Base-by-base conservation (phyloP, 2,329 filamentous ascomycete genomes). In the Fusarium redolens region DNA sequence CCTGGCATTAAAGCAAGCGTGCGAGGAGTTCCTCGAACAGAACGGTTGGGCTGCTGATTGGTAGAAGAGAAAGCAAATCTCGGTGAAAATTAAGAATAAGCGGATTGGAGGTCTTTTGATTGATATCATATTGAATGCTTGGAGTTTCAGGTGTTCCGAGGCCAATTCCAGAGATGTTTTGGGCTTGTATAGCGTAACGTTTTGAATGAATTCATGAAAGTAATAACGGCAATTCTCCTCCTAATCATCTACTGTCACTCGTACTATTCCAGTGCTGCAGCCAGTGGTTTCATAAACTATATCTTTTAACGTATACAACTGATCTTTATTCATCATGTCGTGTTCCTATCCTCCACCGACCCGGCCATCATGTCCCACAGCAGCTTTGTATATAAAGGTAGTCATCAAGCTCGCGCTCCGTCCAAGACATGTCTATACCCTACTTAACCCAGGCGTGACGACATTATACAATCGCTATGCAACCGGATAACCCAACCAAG, bases 31-130 rank as follows among this genome's bases (percentile, higher is more conserved):
- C 77, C 84, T 98, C 65, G 88, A 93, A 33, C 86, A 93, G 75
- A 98, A 97, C 77, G 95, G 94, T 14, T 97, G 96, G 93, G 94
- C 95, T 2, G 95, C 93, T 43, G 95, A 98, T 80, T 98, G 93
- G 92, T 97, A 85, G 72, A 28, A n/a, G 13, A 30, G 5, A 7
- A 30, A 31, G 50, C 15, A 22, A 30, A n/a, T 28, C 31, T 47
- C 45, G 15, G 17, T 20, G 8, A 25, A 33, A 43, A 17, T 28
- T n/a, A n/a, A 11, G 25, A 28, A 12, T 9, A 13, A 37, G 31
- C 33, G 35, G 60, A 44, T 31, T 25, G 52, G 47, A 31, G 48
- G 37, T 25, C 18, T 58, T 50, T 37, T 58, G n/a, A 50, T 22
- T 48, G n/a, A 25, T n/a, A n/a, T n/a, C 22, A 30, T 63, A 28